Base-by-base conservation (phyloP, 176 grass and related monocot species). In the Triticum monococcum region DNA sequence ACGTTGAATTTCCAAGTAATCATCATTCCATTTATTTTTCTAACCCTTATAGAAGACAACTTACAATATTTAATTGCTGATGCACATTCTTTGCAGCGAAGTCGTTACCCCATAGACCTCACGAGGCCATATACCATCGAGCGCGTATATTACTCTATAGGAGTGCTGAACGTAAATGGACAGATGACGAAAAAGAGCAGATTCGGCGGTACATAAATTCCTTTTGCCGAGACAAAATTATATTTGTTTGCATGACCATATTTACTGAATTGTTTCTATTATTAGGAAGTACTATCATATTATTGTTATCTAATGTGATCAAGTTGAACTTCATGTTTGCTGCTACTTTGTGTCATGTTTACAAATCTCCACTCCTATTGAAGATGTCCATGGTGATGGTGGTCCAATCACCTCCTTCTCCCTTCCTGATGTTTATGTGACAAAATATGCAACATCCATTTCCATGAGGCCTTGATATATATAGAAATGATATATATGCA, bases 61-160 rank as follows among this genome's bases (percentile, higher is more conserved):
- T 60, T 82, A 81, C 18, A 13, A 77, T 86, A 10, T 12, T 61
- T 40, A 75, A 57, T 83, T 14, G 31, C 66, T 20, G 40, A 64
- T 64, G 17, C 40, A 72, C 23, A 31, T 87, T 75, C 24, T 78
- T 87, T 90, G 74, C 76, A 95, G 93, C n/a, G n/a, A 33, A 64
- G 78, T 90, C 91, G 63, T 83, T 98, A 79, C 91, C 93, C 56
- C 79, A 93, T 46, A 91, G 96, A 64, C 93, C 89, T n/a, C 0
- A 10, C 12, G 0, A 0, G 0, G 76, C 93, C 12, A 11, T 95
- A 83, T 94, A 92, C 75, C 68, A 30, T 16, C 81, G 95, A 77
- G 91, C 89, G 7, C 87, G 77, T 8, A 64, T 67, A 35, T 82
- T 98, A 80, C 81, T 98, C 66, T 26, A 31, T 35, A 85, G 77